These are phyloP conservation scores for Thoreauomyces humboldtii DNA, from an alignment of 192 early-diverging fungal species.

Conservation along the genomic window DNA sequence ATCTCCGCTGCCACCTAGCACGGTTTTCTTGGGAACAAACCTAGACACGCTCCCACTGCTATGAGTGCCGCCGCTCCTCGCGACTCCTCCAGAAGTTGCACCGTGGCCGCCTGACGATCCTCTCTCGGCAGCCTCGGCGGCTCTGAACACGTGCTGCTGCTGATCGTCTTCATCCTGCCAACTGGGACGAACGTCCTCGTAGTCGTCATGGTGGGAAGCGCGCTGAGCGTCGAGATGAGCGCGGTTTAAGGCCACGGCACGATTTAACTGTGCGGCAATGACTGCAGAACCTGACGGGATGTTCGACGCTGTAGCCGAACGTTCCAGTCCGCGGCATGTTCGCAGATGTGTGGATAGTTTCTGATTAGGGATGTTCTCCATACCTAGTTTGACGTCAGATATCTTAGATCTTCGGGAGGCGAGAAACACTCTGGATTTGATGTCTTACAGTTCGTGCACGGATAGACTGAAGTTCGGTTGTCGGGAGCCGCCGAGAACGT, in stretches of 20 bases:
- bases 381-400: no score
- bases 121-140: not conserved
- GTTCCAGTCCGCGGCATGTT: constrained; percentile 14
- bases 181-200: no score
- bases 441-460: constrained; percentile 14
- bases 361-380: constrained; percentile 27
- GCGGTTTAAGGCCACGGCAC: not conserved
- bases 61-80: not conserved
- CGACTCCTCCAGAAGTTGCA: not conserved
- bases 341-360: constrained; percentile 30
- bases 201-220: no score
- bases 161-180: no score
- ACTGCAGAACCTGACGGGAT: not conserved
- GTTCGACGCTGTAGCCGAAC: constrained; percentile 11
- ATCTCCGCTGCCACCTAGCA: not conserved
- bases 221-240: not conserved
- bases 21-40: constrained; percentile 8
- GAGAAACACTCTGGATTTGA: not conserved
- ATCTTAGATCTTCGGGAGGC: not conserved
- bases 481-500: constrained; percentile 12
- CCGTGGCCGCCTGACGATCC: not conserved
- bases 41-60: no score
- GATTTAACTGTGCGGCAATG: not conserved
- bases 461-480: not conserved
- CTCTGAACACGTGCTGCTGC: not conserved